Base-by-base conservation (phyloP, 2,329 filamentous ascomycete species). In the Alternaria incomplexa region DNA sequence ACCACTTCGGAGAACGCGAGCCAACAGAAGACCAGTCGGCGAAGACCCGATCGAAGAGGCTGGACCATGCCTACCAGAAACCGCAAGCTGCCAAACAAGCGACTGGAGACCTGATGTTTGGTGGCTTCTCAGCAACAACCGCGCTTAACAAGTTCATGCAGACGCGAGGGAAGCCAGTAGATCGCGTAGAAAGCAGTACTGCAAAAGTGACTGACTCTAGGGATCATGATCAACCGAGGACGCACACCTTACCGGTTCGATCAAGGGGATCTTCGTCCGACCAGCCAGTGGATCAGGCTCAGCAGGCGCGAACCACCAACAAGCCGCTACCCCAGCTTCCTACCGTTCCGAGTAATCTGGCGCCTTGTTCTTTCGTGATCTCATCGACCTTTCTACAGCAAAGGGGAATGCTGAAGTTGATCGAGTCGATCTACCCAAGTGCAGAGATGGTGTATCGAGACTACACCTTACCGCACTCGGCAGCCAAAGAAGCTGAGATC, bases 401-500 rank as follows among this genome's bases (percentile, higher is more conserved):
- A 15, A 84, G 86, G 32, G 52, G 63, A 0, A 70, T 91, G 2
- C 71, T 88, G 12, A 84, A 81, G n/a, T 70, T 78, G 2, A 78
- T 92, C 2, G 82, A 87, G 62, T 74, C 78, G 3, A 68, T 83
- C 0, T 85, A 87, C 69, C 83, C 86, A 0, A 67, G 73, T 1
- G 80, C 87, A 7, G 80, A 84, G 1, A 79, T 91, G 28, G 80
- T 91, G 9, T 89, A 91, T 65, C 84, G 89, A 52, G 88, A 91
- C 66, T 89, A 88, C 61, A 77, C 77, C 5, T 56, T 72, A 10
- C 68, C 70, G 5, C 68, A 73, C 55, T 73, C 67, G 8, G 47
- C 67, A 20, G 28, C 50, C 1, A 80, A 82, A 6, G 91, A 93
- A 75, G 90, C 92, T 3, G 93, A 97, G 70, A 79, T 97, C 4